Evolutionary conservation across 495 filamentous ascomycete genomes (phyloP), one percentile per base, ranked within the genome.

Genomic region (Podospora tetraspora): DNA sequence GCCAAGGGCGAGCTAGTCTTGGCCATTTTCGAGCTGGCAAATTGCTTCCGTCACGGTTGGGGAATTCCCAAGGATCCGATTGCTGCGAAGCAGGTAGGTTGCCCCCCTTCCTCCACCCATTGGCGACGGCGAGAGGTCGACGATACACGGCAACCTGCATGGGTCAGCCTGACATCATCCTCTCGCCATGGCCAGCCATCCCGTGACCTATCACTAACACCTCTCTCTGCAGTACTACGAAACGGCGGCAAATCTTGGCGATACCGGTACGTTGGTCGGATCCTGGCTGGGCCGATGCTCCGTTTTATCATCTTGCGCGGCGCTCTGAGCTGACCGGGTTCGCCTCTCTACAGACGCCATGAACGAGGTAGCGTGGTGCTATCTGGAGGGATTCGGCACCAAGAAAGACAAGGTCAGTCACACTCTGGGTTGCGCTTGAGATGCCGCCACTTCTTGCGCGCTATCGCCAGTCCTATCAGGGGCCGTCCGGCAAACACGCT

Each of bases 1-100:
- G 95, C 94, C 43, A 99, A 99, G 79, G 94, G 95, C 57, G 96
- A 99, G 80, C 87, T 99, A 63, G 91, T 97, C n/a, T 89, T 98
- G 32, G 95, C 95, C 16, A 97, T 99, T 66, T 98, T 93, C 76
- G 95, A 99, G 78, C 76, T 92, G 75, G 95, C 91, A 30, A 97
- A 98, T 80, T 97, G 91, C 75, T 98, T 97, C 82, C 90, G 96
- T 57, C 89, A 98, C 79, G 95, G 93, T 27, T 98, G 95, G 96
- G 95, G 95, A 62, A 90, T 97, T 56, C 83, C 86, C 68, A 94
- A 92, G 77, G 95, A 99, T 73, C 87, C 92, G 62, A 85, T 90
- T 68, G 95, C 96, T 59, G 96, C 95, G 32, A 90, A 86, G 75
- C 81, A 84, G 78, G 81, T 83, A 70, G 63, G 78, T 77, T 75